Evolutionary conservation across 225 moss, liverwort and hornwort genomes (phyloP), one percentile per base, ranked within the genome.

Genomic region (Pseudisothecium myosuroides): DNA sequence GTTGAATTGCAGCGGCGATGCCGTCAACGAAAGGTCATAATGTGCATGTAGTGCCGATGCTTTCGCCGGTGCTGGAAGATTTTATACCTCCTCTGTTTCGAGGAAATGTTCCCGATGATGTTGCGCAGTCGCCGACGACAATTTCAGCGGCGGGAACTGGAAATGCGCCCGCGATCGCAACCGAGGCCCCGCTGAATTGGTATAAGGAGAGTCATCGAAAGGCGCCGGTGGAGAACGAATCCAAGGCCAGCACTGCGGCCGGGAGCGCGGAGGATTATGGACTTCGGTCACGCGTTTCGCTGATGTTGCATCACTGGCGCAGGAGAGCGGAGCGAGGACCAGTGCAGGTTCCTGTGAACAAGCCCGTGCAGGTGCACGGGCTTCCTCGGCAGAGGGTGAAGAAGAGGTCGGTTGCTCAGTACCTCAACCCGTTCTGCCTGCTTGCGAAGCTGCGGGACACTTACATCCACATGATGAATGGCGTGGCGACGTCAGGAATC

Each of bases 61-160:
- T 94, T 37, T 94, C 94, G 43, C 94, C 94, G 54, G 94, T 94
- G 58, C 66, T 94, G 83, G 94, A 94, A 73, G 94, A 94, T 86
- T 93, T 88, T 28, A 77, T 93, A 81, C 93, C 94, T 31, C 93
- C 86, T 37, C 81, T 6, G 66, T 93, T 94, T 59, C 80, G 93
- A 89, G 94, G 94, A 54, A 94, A 62, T 81, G 36, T 94, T 52
- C 50, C 88, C 2, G 94, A 94, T 81, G 80, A 86, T 73, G 91
- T 12, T 69, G 85, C 85, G 39, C 66, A 85, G 71, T 86, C 88
- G 66, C 90, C 93, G 49, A 80, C 89, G 85, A 64, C 83, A 16
- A 65, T 45, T n/a, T 4, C 79, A 64, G 83, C 79, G 26, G 88
- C 62, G 62, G 41, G 32, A 73, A 17, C 54, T 62, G 45, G 34